Evolutionary conservation across 495 filamentous ascomycete genomes (phyloP).

Genomic region (Hypomontagnella monticulosa): DNA sequence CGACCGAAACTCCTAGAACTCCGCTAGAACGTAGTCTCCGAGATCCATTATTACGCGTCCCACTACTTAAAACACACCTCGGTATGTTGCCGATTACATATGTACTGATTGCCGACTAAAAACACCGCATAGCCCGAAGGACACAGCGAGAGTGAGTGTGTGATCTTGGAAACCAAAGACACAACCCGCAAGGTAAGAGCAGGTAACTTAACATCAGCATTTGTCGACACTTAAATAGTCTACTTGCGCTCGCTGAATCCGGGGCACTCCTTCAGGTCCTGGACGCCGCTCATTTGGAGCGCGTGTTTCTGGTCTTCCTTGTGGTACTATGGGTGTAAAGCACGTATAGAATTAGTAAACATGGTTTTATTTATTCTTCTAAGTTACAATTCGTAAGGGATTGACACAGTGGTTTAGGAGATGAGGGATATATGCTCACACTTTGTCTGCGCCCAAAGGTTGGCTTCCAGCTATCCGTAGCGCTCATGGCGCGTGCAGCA

Average conservation of each 20-base stretch:
- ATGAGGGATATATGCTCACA: slow-evolving; percentile 19
- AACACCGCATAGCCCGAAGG: no score
- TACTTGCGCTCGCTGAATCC: slow-evolving; percentile 50
- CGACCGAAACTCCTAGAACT: slow-evolving; percentile 3
- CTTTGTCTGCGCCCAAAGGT: slow-evolving; percentile 52
- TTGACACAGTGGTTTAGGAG: not conserved
- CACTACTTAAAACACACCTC: no score
- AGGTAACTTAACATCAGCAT: not conserved
- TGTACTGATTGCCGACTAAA: no score
- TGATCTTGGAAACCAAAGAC: no score
- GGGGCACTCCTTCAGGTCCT: slow-evolving; percentile 23
- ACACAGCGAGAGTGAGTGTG: no score
- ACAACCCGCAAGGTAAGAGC: not conserved
- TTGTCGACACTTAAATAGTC: not conserved
- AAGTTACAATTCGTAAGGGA: no score
- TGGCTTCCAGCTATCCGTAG: slow-evolving; percentile 55
- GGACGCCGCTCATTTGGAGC: slow-evolving; percentile 47
- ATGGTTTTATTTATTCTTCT: no score
- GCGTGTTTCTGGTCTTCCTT: slow-evolving; percentile 58
- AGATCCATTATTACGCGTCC: no score
- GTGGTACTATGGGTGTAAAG: slow-evolving; percentile 43
- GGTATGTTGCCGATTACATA: no score
- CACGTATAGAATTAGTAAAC: slow-evolving; percentile 4
- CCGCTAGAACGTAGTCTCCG: not conserved
- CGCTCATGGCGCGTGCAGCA: slow-evolving; percentile 49